Conservation (phyloP, 2,329 filamentous ascomycete genomes). For the Chaetothyriales sp. region DNA sequence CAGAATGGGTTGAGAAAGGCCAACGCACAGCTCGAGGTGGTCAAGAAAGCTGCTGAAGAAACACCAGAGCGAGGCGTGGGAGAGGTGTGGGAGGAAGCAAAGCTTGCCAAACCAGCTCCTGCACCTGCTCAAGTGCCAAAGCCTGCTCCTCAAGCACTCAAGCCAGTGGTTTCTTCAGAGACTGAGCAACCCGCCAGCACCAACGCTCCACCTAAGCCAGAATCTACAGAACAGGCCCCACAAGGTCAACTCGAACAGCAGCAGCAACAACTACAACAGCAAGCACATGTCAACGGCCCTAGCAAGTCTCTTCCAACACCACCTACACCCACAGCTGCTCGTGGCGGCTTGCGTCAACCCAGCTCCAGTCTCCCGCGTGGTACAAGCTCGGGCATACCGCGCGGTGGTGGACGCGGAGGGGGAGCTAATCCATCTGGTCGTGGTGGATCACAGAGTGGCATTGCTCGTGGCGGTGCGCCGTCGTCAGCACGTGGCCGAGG, state of each 20-base stretch:
- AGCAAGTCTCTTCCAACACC: conserved; percentile 10
- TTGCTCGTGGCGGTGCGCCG: conserved; percentile 29
- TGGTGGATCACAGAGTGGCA: conserved; percentile 24
- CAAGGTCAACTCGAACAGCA: conserved; percentile 6
- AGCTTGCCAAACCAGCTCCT: conserved; percentile 43
- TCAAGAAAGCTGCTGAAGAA: conserved; percentile 67
- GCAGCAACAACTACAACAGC: conserved; percentile 7
- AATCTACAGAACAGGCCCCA: not conserved
- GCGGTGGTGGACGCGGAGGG: conserved; percentile 4
- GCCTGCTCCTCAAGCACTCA: conserved; percentile 16
- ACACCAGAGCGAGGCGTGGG: conserved; percentile 70
- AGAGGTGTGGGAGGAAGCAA: conserved; percentile 76
- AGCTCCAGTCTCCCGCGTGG: conserved; percentile 4
- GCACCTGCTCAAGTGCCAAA: conserved; percentile 19
- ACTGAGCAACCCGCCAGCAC: conserved; percentile 7
- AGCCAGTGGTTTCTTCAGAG: conserved; percentile 6
- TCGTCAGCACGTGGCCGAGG: conserved; percentile 25
- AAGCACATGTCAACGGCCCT: conserved; percentile 2
- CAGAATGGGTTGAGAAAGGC: conserved; percentile 52
- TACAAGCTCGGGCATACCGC: conserved; percentile 12
- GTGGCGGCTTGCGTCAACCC: conserved; percentile 3
- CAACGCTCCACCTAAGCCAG: not conserved
- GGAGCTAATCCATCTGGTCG: conserved; percentile 4
- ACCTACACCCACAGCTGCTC: conserved; percentile 8
- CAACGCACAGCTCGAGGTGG: conserved; percentile 58